phyloP scores from a whole-genome alignment of 2,329 filamentous ascomycete genomes.

The Calonectria hongkongensis region DNA sequence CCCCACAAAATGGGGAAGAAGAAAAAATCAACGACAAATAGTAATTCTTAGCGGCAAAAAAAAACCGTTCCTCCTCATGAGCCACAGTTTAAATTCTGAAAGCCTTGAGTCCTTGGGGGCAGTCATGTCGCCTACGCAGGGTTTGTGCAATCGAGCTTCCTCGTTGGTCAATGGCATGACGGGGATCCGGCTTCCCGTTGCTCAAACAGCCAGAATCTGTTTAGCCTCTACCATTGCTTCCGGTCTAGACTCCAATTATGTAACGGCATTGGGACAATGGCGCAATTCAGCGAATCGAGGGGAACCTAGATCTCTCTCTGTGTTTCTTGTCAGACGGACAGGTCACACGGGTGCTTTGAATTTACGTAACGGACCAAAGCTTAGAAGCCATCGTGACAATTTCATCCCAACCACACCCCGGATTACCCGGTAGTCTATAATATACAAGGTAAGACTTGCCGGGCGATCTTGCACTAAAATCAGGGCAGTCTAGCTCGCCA shows the following conservation, averaged over 20 bases:
- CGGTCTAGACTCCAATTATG: conserved; percentile 21
- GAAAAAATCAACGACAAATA: conserved; percentile 28
- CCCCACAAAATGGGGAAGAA: conserved; percentile 26
- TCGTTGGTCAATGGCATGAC: conserved; percentile 39
- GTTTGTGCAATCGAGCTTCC: conserved; percentile 5
- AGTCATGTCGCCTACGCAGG: conserved; percentile 9
- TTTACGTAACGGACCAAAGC: conserved; percentile 20
- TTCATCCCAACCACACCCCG: conserved; percentile 23
- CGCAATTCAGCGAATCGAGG: conserved; percentile 5
- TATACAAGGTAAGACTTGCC: conserved; percentile 17
- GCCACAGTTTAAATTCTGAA: conserved; percentile 6
- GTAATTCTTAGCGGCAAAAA: conserved; percentile 25
- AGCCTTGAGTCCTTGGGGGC: not conserved
- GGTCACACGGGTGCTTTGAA: conserved; percentile 22
- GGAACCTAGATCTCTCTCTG: not conserved
- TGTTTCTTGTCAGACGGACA: conserved; percentile 6
- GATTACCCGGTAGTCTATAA: conserved; percentile 15
- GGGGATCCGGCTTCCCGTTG: conserved; percentile 11
- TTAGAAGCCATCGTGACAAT: conserved; percentile 23
- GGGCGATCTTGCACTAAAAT: conserved; percentile 17
- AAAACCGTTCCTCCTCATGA: conserved; percentile 15
- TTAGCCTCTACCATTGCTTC: conserved; percentile 46
- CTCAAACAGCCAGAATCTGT: conserved; percentile 9
- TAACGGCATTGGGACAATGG: not conserved
- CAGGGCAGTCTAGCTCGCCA: conserved; percentile 5